A percentile compares a stretch with the other conserved stretches of the same genome.
These are phyloP conservation scores for Apiosordaria backusii DNA, from an alignment of 495 filamentous ascomycete species.

Conservation along the genomic window DNA sequence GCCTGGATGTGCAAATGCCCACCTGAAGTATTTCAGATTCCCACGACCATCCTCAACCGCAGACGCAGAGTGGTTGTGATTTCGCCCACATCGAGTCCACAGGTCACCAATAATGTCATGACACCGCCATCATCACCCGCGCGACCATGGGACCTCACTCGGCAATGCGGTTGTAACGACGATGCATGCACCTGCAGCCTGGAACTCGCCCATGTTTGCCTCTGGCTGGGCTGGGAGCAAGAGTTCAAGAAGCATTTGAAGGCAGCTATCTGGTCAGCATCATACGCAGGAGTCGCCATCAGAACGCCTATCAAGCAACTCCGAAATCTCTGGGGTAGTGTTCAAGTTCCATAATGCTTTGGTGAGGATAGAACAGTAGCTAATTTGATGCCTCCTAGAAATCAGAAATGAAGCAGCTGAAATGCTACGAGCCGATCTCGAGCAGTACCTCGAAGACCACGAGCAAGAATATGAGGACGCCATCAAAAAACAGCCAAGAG, in stretches of 20 bases:
- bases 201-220: background rate
- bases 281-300: background rate
- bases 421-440: background rate
- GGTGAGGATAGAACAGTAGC: background rate
- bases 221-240: background rate
- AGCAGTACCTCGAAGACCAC: background rate
- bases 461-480: background rate
- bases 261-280: background rate
- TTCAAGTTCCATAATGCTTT: no score
- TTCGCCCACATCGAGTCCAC: background rate
- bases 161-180: background rate
- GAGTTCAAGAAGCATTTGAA: background rate
- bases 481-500: background rate
- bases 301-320: background rate
- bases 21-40: background rate
- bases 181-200: background rate
- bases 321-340: background rate
- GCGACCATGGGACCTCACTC: background rate
- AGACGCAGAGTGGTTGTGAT: background rate
- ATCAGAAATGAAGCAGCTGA: background rate
- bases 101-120: background rate
- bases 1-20: background rate
- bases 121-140: background rate
- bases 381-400: background rate
- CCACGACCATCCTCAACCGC: background rate